Conservation (phyloP, 345 rosid species). For the Populus pruinosa region DNA sequence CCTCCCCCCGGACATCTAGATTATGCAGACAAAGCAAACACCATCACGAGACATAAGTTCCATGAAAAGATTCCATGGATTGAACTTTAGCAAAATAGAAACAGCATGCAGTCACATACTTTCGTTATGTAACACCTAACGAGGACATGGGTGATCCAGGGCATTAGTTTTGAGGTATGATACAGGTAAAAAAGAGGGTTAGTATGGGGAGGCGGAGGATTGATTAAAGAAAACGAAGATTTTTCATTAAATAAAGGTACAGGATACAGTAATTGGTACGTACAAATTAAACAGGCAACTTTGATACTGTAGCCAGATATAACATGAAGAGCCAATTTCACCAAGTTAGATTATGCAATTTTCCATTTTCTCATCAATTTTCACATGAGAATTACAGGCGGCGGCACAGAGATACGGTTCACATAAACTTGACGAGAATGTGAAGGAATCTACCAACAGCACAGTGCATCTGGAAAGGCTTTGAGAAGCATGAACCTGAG, state of each 20-base stretch:
- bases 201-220: not conserved
- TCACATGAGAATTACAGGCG: conserved; percentile 28
- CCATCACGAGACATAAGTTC: not conserved
- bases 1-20: not conserved
- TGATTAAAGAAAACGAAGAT: not conserved
- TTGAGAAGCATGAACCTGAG: not conserved
- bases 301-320: not conserved
- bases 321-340: conserved; percentile 1
- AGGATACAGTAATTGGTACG: not conserved
- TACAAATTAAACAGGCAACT: not conserved
- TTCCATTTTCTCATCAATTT: not conserved
- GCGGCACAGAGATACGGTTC: conserved; percentile 5
- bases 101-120: not conserved
- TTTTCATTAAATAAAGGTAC: not conserved
- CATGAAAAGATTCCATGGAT: not conserved
- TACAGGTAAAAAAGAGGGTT: not conserved
- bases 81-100: not conserved
- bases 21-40: not conserved
- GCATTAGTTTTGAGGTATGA: not conserved
- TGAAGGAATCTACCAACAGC: conserved; percentile 15
- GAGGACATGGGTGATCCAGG: not conserved
- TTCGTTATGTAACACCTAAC: not conserved
- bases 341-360: not conserved
- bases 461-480: not conserved
- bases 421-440: conserved; percentile 6